Base-by-base conservation (phyloP, 371 early-diverging fungal genomes). In the Mortierella sp. region DNA sequence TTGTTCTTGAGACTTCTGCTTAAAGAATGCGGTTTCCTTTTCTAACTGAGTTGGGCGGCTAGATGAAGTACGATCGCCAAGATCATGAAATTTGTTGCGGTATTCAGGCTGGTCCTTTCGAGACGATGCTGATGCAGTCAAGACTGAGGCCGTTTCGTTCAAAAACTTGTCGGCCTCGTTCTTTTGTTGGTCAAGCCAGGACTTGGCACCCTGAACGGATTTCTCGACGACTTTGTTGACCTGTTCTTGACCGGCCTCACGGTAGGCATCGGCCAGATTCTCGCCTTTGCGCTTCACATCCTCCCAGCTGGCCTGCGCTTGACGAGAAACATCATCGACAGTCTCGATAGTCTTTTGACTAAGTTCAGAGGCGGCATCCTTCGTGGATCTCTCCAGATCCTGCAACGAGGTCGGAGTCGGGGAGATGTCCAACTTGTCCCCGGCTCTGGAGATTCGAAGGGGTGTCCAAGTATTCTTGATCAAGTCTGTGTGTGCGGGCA, bases 241-340 rank as follows among this genome's bases (percentile, higher is more conserved):
- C n/a, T 70, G 48, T 2, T 63, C 62, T 43, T 70, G 39, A 3
- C 57, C 70, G 27, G 50, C 48, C 17, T 53, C 56, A 24, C 51
- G 56, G 44, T 56, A 56, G 32, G 54, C 19, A 2, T 64, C 64
- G 7, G 50, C 64, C 12, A 70, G 27, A 8, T 56, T 41, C 17
- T 70, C 71, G 31, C 54, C 50, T 32, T 70, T 70, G 43, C 11
- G 48, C 28, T 63, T 63, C 37, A 70, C 32, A 32, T 64, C 64
- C 12, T 48, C 42, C 70, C 62, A 63, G n/a, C 11, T 19, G 42
- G 58, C 41, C 34, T 62, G 52, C 5, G 58, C 56, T 32, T 70
- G 57, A 9, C 54, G 57, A 19, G 58, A 32, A 50, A 70, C 39
- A 42, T 70, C 63, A 5, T 52, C 71, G 2, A 54, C 54, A 8